A percentile compares a stretch with the other conserved stretches of the same genome.
phyloP scores from a whole-genome alignment of 768 basidiomycete genomes.

The Phanerodontia chrysosporium region DNA sequence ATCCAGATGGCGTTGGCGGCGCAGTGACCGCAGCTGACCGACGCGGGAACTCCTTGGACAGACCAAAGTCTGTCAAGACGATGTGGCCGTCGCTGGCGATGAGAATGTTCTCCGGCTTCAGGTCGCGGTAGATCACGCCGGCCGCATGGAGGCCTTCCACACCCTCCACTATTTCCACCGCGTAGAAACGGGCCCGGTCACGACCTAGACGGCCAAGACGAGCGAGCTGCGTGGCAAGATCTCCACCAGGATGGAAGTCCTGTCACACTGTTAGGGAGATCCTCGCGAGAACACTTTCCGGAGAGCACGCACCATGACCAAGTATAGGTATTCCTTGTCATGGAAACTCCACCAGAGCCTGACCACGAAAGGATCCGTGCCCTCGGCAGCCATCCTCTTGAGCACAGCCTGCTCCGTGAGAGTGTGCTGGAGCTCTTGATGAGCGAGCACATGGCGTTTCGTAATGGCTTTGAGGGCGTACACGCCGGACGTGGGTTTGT shows the following conservation, averaged over 20 bases:
- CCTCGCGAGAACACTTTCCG: background rate
- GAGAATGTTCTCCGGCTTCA: conserved; percentile 96
- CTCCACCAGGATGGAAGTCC: conserved; percentile 96
- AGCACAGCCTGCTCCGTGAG: conserved; percentile 94
- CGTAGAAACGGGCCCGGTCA: conserved; percentile 94
- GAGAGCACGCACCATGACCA: conserved; percentile 74
- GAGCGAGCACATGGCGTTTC: conserved; percentile 93
- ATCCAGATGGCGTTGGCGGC: conserved; percentile 55
- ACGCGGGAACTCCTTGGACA: conserved; percentile 86
- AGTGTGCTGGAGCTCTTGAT: conserved; percentile 95
- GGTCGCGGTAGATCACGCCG: conserved; percentile 95
- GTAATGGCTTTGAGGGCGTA: conserved; percentile 98
- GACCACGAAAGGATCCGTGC: conserved; percentile 90
- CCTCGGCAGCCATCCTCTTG: conserved; percentile 87
- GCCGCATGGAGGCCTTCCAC: conserved; percentile 90
- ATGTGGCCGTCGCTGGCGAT: conserved; percentile 94
- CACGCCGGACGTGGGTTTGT: conserved; percentile 65
- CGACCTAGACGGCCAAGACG: conserved; percentile 92
- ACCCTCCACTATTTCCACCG: conserved; percentile 95
- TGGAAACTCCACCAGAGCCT: conserved; percentile 98
- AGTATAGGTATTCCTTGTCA: conserved; percentile 93
- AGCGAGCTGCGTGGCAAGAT: conserved; percentile 95
- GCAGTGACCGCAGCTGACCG: conserved; percentile 40
- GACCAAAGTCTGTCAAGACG: conserved; percentile 94
- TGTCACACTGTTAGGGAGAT: conserved; percentile 20